A percentile compares a stretch with the other conserved stretches of the same genome.
Conservation (phyloP, 805 yeast genomes). For the Ascoidea rubescens region DNA sequence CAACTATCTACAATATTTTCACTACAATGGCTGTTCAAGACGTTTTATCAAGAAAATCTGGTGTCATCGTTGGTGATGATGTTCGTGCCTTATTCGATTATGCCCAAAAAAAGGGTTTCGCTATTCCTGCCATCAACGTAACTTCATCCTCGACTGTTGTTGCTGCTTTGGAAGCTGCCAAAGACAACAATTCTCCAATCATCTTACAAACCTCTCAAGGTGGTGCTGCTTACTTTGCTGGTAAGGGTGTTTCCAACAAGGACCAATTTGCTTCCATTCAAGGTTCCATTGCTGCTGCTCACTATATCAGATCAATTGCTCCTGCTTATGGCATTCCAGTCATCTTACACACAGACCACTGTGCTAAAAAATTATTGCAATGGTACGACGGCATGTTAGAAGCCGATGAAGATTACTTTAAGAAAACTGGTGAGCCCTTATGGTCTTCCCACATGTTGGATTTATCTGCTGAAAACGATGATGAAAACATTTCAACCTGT, state of each 20-base stretch:
- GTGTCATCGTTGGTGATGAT: constrained; percentile 98
- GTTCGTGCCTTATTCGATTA: constrained; percentile 73
- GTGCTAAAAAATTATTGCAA: constrained; percentile 95
- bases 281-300: constrained; percentile 96
- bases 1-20: neutral
- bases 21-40: constrained; percentile 47
- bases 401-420: constrained; percentile 90
- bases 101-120: constrained; percentile 87
- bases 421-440: constrained; percentile 80
- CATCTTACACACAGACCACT: constrained; percentile 94
- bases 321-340: constrained; percentile 96
- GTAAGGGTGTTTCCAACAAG: constrained; percentile 93
- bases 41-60: constrained; percentile 79
- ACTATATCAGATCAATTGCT: constrained; percentile 92
- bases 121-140: constrained; percentile 97
- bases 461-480: constrained; percentile 91
- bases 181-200: constrained; percentile 89
- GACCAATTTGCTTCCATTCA: constrained; percentile 90
- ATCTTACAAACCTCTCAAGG: constrained; percentile 96
- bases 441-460: constrained; percentile 99
- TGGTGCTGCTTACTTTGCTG: constrained; percentile 99
- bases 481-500: constrained; percentile 89
- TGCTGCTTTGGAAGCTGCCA: constrained; percentile 95
- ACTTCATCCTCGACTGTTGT: constrained; percentile 95
- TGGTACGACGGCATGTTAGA: constrained; percentile 98